Evolutionary conservation across 2,329 filamentous ascomycete genomes (phyloP).

Genomic region (Fusarium nematophilum): DNA sequence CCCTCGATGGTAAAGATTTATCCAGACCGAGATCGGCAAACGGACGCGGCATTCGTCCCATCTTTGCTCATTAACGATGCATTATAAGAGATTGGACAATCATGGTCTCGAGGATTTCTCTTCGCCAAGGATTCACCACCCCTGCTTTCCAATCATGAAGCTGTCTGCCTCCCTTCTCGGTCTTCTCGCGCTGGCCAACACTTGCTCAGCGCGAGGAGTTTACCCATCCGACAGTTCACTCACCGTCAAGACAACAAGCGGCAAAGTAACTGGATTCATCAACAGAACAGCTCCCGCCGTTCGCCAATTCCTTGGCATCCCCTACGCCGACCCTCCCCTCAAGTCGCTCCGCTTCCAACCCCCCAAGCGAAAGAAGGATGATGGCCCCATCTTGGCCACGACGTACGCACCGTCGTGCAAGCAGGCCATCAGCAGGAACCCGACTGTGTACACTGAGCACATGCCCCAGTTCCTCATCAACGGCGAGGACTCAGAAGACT

Average conservation of each 20-base stretch:
- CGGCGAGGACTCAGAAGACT: constrained; percentile 50
- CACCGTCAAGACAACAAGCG: constrained; percentile 21
- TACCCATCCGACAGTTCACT: neutral
- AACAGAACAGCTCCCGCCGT: constrained; percentile 26
- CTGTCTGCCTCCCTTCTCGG: neutral
- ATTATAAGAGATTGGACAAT: no score
- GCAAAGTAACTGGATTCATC: constrained; percentile 26
- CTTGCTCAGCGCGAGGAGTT: neutral
- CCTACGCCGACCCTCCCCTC: constrained; percentile 67
- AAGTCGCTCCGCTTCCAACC: constrained; percentile 60
- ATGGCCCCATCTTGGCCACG: constrained; percentile 40
- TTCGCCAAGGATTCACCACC: no score
- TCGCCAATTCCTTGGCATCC: constrained; percentile 53
- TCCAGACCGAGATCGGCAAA: constrained; percentile 6
- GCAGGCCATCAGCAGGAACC: constrained; percentile 33
- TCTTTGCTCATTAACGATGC: no score
- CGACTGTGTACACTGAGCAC: constrained; percentile 51
- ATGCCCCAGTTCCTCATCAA: constrained; percentile 55
- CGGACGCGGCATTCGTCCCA: neutral
- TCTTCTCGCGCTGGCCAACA: neutral
- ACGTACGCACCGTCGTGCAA: constrained; percentile 46
- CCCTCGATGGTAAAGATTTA: neutral
- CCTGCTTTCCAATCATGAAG: neutral
- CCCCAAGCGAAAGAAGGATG: constrained; percentile 43
- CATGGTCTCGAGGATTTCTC: no score